Conservation (phyloP, 129 eudicot species). For the Chrysanthemum seticuspe region DNA sequence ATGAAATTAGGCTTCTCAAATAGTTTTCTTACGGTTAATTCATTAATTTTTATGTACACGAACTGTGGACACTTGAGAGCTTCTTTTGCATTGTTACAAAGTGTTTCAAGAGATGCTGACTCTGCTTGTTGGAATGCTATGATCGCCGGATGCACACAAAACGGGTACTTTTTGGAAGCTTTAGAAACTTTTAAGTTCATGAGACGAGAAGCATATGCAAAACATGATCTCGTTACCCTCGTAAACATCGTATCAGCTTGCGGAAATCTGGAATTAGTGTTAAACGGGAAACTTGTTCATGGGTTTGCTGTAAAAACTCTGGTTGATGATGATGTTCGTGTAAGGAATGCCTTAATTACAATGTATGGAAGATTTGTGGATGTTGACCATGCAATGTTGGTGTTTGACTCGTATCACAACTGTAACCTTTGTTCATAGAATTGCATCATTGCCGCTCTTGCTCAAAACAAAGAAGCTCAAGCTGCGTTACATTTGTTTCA, state of each 20-base stretch:
- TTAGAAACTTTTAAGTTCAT: conserved; percentile 45
- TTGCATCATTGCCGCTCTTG: conserved; percentile 54
- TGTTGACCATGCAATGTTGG: conserved; percentile 39
- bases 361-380: conserved; percentile 65
- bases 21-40: conserved; percentile 41
- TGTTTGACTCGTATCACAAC: conserved; percentile 36
- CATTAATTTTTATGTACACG: conserved; percentile 64
- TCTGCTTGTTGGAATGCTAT: conserved; percentile 60
- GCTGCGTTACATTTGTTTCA: conserved; percentile 48
- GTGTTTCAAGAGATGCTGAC: conserved; percentile 33
- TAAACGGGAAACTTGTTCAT: conserved; percentile 46
- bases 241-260: conserved; percentile 53
- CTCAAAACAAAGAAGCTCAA: conserved; percentile 54
- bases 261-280: conserved; percentile 46
- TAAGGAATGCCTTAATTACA: conserved; percentile 54
- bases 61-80: conserved; percentile 48
- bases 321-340: conserved; percentile 37
- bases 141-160: conserved; percentile 58
- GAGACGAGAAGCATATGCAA: conserved; percentile 40
- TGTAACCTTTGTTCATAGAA: conserved; percentile 71
- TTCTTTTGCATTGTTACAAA: conserved; percentile 35
- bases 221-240: conserved; percentile 49
- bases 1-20: conserved; percentile 51
- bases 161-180: conserved; percentile 49
- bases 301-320: conserved; percentile 52